Evolutionary conservation across 805 yeast species (phyloP).

Genomic region (Starmerella apis): DNA sequence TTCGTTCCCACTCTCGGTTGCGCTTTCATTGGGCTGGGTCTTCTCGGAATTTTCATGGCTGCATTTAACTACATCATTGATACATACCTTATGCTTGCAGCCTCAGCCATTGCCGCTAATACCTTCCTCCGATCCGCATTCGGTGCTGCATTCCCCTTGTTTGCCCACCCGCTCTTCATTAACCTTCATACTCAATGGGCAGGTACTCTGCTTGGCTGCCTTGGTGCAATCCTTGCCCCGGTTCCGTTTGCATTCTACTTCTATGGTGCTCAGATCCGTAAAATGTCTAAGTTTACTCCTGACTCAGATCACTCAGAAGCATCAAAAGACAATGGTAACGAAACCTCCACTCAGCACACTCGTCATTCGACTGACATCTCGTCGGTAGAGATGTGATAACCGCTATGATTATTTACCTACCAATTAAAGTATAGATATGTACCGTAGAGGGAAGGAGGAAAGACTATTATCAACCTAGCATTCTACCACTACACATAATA

Average conservation of each 20-base stretch:
- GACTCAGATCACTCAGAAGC: background rate
- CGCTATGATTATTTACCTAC: background rate
- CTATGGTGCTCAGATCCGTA: slow-evolving; percentile 36
- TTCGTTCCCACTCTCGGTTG: slow-evolving; percentile 48
- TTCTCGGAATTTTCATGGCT: slow-evolving; percentile 49
- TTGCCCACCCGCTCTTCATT: slow-evolving; percentile 44
- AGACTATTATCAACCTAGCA: too few relatives aligned
- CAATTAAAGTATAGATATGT: background rate
- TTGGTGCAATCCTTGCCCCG: slow-evolving; percentile 43
- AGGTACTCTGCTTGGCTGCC: slow-evolving; percentile 42
- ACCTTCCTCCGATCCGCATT: slow-evolving; percentile 49
- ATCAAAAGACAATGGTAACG: background rate
- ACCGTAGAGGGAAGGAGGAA: too few relatives aligned
- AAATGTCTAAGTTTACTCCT: slow-evolving; percentile 20
- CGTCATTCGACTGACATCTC: background rate
- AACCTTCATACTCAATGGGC: slow-evolving; percentile 48
- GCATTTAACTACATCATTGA: slow-evolving; percentile 53
- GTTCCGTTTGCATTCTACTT: slow-evolving; percentile 46
- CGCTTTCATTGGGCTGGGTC: slow-evolving; percentile 42
- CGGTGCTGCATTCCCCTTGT: slow-evolving; percentile 54
- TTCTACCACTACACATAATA: too few relatives aligned
- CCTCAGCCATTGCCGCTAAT: slow-evolving; percentile 56
- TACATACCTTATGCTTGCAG: slow-evolving; percentile 47
- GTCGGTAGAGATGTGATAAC: background rate
- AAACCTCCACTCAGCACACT: background rate